Percentiles rank a stretch among this genome's conserved stretches.
These are phyloP conservation scores for Halophytophthora polymorphica DNA, from an alignment of 352 stramenopile genomes.

Conservation along the genomic window DNA sequence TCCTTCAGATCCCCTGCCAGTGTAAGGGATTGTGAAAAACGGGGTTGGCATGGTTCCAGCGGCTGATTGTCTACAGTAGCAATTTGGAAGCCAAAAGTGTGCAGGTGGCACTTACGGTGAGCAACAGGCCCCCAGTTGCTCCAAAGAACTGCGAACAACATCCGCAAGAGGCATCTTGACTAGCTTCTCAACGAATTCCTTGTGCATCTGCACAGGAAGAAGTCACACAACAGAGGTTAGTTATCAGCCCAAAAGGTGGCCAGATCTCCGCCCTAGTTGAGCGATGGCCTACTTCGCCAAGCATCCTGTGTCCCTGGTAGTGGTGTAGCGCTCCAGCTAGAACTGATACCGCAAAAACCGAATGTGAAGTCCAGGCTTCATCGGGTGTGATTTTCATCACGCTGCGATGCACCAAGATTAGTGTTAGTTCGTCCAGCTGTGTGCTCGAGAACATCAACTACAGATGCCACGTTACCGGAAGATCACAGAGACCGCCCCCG, in stretches of 20 bases:
- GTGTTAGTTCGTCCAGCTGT: neutral
- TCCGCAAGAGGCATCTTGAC: conserved; percentile 9
- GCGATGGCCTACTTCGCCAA: too few relatives aligned
- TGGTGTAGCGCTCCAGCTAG: too few relatives aligned
- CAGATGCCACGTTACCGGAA: conserved; percentile 9
- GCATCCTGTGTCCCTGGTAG: too few relatives aligned
- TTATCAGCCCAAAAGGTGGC: too few relatives aligned
- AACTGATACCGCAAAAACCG: too few relatives aligned
- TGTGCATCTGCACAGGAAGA: conserved; percentile 7
- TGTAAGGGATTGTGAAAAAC: neutral
- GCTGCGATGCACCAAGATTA: neutral
- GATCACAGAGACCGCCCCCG: conserved; percentile 10
- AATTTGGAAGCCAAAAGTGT: too few relatives aligned
- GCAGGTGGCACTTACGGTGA: neutral
- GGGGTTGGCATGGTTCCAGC: neutral
- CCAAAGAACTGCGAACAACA: conserved; percentile 12
- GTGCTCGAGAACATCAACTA: neutral
- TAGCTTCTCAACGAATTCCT: conserved; percentile 11
- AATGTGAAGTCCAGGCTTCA: too few relatives aligned
- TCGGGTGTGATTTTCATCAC: conserved; percentile 1
- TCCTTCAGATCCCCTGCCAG: conserved; percentile 5
- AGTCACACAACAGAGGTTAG: neutral
- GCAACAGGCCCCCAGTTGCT: neutral
- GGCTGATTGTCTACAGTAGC: too few relatives aligned
- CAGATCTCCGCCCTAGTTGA: too few relatives aligned